These are phyloP conservation scores for Bipolaris victoriae DNA, from an alignment of 2,329 filamentous ascomycete species.

Conservation along the genomic window DNA sequence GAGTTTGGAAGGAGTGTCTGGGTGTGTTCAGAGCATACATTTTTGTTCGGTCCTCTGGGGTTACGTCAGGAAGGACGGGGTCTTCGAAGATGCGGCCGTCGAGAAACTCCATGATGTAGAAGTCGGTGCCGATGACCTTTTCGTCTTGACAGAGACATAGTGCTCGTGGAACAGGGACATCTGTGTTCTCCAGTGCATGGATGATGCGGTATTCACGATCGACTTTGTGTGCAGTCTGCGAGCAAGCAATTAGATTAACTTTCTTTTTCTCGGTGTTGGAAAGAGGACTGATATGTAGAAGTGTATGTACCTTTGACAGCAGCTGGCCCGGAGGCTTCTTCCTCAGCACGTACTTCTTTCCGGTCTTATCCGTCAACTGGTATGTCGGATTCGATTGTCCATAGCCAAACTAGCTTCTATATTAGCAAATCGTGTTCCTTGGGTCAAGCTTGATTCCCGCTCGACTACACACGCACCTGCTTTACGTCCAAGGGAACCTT, in stretches of 20 bases:
- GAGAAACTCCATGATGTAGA: conserved; percentile 97
- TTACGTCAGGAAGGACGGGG: conserved; percentile 76
- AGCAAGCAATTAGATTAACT: background rate
- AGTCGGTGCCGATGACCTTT: conserved; percentile 81
- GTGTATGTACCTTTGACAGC: conserved; percentile 62
- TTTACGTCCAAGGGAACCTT: conserved; percentile 83
- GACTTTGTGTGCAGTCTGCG: conserved; percentile 89
- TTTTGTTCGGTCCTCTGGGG: conserved; percentile 69
- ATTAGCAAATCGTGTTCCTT: conserved; percentile 1
- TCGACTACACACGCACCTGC: conserved; percentile 64
- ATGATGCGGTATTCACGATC: conserved; percentile 95
- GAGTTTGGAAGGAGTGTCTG: background rate
- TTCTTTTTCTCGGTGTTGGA: background rate
- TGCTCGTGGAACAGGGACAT: conserved; percentile 84
- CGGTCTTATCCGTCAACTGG: conserved; percentile 76
- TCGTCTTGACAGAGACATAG: conserved; percentile 86
- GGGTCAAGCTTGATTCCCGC: background rate
- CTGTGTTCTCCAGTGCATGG: conserved; percentile 76
- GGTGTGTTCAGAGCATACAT: conserved; percentile 58
- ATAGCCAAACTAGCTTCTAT: conserved; percentile 77
- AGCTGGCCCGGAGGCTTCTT: conserved; percentile 98
- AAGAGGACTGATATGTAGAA: background rate
- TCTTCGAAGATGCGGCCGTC: conserved; percentile 94
- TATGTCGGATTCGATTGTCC: conserved; percentile 98
- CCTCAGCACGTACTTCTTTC: conserved; percentile 81